phyloP scores from a whole-genome alignment of 768 basidiomycete species.

The Boletus sensibilis region DNA sequence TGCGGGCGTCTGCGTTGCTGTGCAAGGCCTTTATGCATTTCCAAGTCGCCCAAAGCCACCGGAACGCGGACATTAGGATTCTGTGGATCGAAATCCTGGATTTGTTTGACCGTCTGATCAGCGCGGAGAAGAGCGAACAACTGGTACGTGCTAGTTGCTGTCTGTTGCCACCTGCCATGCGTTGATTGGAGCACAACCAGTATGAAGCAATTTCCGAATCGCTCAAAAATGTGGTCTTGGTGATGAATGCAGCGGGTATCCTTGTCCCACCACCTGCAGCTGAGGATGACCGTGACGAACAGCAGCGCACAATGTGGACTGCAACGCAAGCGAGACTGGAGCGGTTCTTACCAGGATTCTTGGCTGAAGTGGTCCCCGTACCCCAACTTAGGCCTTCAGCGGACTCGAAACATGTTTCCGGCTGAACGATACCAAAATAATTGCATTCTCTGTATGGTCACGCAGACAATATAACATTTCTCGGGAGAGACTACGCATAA shows the following conservation, averaged over 20 bases:
- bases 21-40: constrained; percentile 97
- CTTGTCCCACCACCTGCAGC: constrained; percentile 57
- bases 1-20: constrained; percentile 83
- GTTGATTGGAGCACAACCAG: constrained; percentile 40
- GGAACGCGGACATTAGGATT: constrained; percentile 60
- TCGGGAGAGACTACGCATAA: neutral
- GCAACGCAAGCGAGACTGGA: constrained; percentile 86
- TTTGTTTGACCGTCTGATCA: constrained; percentile 85
- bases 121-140: constrained; percentile 79
- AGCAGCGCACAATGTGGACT: constrained; percentile 74
- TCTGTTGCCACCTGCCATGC: neutral
- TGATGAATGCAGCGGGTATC: constrained; percentile 89
- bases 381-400: constrained; percentile 20
- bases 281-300: constrained; percentile 52
- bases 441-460: constrained; percentile 1
- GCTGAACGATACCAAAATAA: constrained; percentile 9
- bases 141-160: constrained; percentile 48
- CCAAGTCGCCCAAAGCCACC: constrained; percentile 66
- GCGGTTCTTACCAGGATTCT: constrained; percentile 88
- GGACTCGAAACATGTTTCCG: constrained; percentile 14
- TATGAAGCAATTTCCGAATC: constrained; percentile 95
- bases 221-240: constrained; percentile 92
- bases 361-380: constrained; percentile 63
- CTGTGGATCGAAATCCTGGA: constrained; percentile 91
- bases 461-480: constrained; percentile 1